A percentile compares a stretch with the other conserved stretches of the same genome.
phyloP scores from a whole-genome alignment of 345 rosid species.

The Pugionium cornutum region DNA sequence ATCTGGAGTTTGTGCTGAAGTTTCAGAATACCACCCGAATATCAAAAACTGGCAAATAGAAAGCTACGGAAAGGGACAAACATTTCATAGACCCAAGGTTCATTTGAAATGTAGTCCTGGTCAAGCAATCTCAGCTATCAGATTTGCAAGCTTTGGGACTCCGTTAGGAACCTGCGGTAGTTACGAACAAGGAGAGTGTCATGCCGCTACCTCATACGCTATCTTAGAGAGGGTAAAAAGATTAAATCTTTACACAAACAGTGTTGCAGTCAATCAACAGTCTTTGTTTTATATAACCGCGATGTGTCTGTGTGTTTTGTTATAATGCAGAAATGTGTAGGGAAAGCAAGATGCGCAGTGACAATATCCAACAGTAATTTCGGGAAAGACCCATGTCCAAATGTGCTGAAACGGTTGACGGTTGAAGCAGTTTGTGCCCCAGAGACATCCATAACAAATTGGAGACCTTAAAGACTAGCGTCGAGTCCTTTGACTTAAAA shows the following conservation, averaged over 20 bases:
- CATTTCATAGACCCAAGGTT: constrained; percentile 81
- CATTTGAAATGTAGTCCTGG: constrained; percentile 82
- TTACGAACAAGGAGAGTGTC: constrained; percentile 94
- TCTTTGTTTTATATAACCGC: constrained; percentile 22
- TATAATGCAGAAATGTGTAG: constrained; percentile 69
- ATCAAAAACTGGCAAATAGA: constrained; percentile 97
- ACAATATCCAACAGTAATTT: constrained; percentile 78
- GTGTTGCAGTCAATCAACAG: background rate
- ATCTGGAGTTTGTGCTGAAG: constrained; percentile 80
- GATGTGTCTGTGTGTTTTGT: constrained; percentile 2
- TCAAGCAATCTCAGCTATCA: constrained; percentile 76
- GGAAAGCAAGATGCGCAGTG: constrained; percentile 74
- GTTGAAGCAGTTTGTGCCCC: constrained; percentile 85
- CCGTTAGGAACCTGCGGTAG: constrained; percentile 96
- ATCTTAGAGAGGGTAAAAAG: constrained; percentile 71
- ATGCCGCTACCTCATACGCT: constrained; percentile 71
- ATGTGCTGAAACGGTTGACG: constrained; percentile 67
- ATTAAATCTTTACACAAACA: background rate
- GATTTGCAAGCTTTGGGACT: constrained; percentile 97
- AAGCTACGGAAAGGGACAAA: constrained; percentile 90
- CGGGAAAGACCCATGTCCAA: constrained; percentile 87
- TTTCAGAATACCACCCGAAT: constrained; percentile 86
- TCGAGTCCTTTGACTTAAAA: constrained; percentile 33
- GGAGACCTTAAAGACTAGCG: constrained; percentile 46
- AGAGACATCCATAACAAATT: constrained; percentile 39